Evolutionary conservation across 2,329 filamentous ascomycete species (phyloP), one percentile per base, ranked within the genome.

Genomic region (Thermoascus crustaceus): DNA sequence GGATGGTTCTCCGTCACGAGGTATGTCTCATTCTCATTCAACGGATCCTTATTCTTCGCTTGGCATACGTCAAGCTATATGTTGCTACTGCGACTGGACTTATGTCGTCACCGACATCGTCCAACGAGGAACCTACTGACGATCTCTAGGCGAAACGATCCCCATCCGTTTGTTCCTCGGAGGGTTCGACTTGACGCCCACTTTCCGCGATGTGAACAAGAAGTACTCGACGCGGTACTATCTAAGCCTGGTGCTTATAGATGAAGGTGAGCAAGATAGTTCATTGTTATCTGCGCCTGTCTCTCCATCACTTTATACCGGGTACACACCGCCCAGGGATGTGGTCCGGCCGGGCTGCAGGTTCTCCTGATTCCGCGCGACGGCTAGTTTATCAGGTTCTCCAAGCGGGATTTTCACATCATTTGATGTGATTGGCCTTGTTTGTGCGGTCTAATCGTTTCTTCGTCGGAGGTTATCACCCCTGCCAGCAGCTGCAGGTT

Each of bases 171-270:
- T 98, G 37, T 98, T 98, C 76, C 77, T 98, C 7, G 91, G 91
- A 42, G 91, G 91, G 34, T 98, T 98, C 60, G 93, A 98, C 63
- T 67, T 98, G 44, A 98, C 91, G 4, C 91, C 91, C 10, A 98
- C 91, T 8, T 98, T 98, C 76, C 84, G 91, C 43, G 91, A 98
- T 61, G 93, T 98, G 49, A 98, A 98, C 76, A 98, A 98, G 74
- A 98, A 98, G 68, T 98, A 94, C 64, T 96, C 89, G 17, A 96
- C 89, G 23, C 76, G 91, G 54, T 98, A 98, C 67, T 98, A 98
- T 66, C 76, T 98, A 44, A 95, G 88, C 58, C 68, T 98, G 43
- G 91, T 98, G 14, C 73, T 95, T 48, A 95, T 95, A 49, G 88
- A 95, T 55, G 88, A 95, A 76, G 85, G 85, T 84, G 65, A 48